Conservation (phyloP, 2,329 filamentous ascomycete species). For the Phialophora macrospora region DNA sequence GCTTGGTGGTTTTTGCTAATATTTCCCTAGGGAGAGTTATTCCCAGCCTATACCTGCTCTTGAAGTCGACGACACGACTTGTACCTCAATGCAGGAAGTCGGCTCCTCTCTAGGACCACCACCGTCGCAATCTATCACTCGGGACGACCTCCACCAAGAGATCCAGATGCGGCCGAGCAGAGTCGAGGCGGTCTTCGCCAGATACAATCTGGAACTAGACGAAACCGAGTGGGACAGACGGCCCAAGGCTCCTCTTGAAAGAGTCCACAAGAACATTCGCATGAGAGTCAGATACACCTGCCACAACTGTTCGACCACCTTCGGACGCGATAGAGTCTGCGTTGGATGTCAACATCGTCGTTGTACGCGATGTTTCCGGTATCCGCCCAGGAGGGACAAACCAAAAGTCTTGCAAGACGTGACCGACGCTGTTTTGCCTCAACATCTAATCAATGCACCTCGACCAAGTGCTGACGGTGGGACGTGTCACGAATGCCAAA, state of each 20-base stretch:
- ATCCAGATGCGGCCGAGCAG: slow-evolving; percentile 49
- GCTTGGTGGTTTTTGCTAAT: slow-evolving; percentile 5
- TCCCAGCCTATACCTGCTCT: slow-evolving; percentile 9
- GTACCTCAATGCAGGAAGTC: slow-evolving; percentile 1
- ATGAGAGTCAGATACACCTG: slow-evolving; percentile 65
- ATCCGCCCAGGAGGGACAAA: slow-evolving; percentile 70
- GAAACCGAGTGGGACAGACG: slow-evolving; percentile 49
- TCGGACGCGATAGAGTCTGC: slow-evolving; percentile 75
- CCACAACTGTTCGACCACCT: slow-evolving; percentile 77
- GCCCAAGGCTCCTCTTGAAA: slow-evolving; percentile 43
- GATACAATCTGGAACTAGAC: slow-evolving; percentile 53
- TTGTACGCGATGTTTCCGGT: slow-evolving; percentile 79
- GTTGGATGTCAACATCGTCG: slow-evolving; percentile 75
- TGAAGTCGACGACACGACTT: slow-evolving; percentile 28
- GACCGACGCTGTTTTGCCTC: neutral
- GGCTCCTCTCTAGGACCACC: slow-evolving; percentile 2
- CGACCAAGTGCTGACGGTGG: slow-evolving; percentile 16
- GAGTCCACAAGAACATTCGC: slow-evolving; percentile 53
- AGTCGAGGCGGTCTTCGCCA: slow-evolving; percentile 52
- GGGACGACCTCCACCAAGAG: slow-evolving; percentile 11
- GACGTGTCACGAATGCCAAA: slow-evolving; percentile 37
- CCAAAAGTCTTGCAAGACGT: slow-evolving; percentile 34
- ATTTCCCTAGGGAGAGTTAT: slow-evolving; percentile 3
- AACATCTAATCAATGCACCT: slow-evolving; percentile 2
- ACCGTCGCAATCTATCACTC: neutral